Evolutionary conservation across 345 rosid genomes (phyloP).

Genomic region (rapeseed (Brassica napus)): DNA sequence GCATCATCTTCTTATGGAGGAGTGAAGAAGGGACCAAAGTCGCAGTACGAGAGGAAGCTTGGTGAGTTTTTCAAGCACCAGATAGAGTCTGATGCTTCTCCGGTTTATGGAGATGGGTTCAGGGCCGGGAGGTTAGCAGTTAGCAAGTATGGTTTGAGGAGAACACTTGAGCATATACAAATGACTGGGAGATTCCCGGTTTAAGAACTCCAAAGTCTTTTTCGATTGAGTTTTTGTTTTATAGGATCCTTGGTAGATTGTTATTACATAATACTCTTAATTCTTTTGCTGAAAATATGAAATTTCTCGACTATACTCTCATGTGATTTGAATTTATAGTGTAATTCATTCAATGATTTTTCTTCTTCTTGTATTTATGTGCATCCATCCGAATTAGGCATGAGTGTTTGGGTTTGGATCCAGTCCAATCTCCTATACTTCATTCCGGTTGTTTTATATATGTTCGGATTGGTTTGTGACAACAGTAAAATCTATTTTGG

Average conservation of each 20-base stretch:
- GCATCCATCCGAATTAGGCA: background rate
- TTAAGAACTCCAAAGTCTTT: conserved; percentile 38
- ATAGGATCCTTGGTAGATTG: conserved; percentile 36
- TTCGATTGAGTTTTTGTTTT: background rate
- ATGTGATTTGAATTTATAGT: background rate
- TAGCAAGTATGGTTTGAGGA: conserved; percentile 62
- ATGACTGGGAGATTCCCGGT: conserved; percentile 77
- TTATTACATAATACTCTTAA: background rate
- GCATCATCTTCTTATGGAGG: conserved; percentile 50
- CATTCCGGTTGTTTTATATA: too few relatives aligned
- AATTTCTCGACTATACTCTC: conserved; percentile 14
- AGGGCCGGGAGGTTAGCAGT: conserved; percentile 70
- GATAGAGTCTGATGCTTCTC: conserved; percentile 79
- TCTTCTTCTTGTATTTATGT: conserved; percentile 14
- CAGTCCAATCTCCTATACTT: too few relatives aligned
- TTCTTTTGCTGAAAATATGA: conserved; percentile 25
- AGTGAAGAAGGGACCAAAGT: conserved; percentile 49
- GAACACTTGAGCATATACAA: conserved; percentile 79
- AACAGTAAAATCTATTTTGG: too few relatives aligned
- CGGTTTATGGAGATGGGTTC: conserved; percentile 93
- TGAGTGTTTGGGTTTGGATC: background rate
- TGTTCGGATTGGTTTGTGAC: too few relatives aligned
- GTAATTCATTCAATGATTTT: conserved; percentile 4
- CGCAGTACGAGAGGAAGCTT: conserved; percentile 79
- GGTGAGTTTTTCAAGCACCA: conserved; percentile 94